These are phyloP conservation scores for Dalbergia cultrata DNA, from an alignment of 306 rosid species.

Conservation along the genomic window DNA sequence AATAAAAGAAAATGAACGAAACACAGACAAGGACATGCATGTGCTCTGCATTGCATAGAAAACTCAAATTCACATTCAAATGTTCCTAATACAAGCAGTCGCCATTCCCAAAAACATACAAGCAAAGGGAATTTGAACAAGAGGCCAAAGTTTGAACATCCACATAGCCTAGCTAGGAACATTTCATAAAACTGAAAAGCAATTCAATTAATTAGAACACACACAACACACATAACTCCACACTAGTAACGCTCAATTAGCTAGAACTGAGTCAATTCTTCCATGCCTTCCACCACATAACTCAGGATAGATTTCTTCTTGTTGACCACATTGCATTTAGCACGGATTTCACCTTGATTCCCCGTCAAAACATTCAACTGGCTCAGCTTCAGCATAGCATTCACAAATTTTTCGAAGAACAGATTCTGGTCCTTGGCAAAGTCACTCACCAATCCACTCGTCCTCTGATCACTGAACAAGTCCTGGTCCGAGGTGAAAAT, in stretches of 20 bases:
- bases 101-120: not conserved
- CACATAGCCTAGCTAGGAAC: not conserved
- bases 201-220: not conserved
- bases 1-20: not conserved
- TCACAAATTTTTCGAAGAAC: too few species aligned
- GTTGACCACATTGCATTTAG: conserved; percentile 43
- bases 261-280: not conserved
- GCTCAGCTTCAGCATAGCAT: too few species aligned
- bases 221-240: not conserved
- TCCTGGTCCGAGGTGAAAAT: too few species aligned
- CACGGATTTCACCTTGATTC: too few species aligned
- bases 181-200: not conserved
- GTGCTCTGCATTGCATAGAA: not conserved
- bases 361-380: too few species aligned
- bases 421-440: too few species aligned
- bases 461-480: too few species aligned
- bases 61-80: not conserved
- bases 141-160: not conserved
- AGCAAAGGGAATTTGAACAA: not conserved
- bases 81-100: not conserved
- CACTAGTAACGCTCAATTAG: not conserved
- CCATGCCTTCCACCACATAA: conserved; percentile 42
- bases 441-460: too few species aligned
- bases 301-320: conserved; percentile 22
- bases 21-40: not conserved